phyloP scores from a whole-genome alignment of 2,329 filamentous ascomycete genomes.

The Pseudodiploospora longispora region DNA sequence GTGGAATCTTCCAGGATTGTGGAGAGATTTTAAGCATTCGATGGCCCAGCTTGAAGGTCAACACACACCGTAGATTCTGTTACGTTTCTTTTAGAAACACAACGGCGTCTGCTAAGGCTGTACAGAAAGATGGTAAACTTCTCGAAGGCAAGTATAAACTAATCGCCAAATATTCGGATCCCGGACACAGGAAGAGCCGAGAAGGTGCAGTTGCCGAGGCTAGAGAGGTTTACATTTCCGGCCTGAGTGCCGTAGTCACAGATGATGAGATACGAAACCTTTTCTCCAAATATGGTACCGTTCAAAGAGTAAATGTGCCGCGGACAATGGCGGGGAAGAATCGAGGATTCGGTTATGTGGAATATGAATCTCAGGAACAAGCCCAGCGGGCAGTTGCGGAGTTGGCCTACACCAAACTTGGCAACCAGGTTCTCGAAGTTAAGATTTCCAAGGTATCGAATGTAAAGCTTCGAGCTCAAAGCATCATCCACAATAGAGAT shows the following conservation, averaged over 20 bases:
- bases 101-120: conserved; percentile 62
- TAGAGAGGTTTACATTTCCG: conserved; percentile 73
- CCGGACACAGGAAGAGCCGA: conserved; percentile 66
- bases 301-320: conserved; percentile 66
- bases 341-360: conserved; percentile 73
- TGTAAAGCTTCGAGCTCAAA: conserved; percentile 47
- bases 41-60: conserved; percentile 85
- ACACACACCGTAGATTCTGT: conserved; percentile 85
- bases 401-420: conserved; percentile 64
- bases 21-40: conserved; percentile 80
- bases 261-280: conserved; percentile 63
- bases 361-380: conserved; percentile 63
- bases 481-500: conserved; percentile 21
- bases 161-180: conserved; percentile 76
- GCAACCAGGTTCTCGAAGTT: conserved; percentile 59
- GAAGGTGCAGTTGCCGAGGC: conserved; percentile 78
- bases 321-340: conserved; percentile 58
- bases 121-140: conserved; percentile 60
- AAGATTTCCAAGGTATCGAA: conserved; percentile 49
- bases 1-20: conserved; percentile 60
- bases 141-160: conserved; percentile 63
- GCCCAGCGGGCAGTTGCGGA: conserved; percentile 57
- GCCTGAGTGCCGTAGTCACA: conserved; percentile 52
- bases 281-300: conserved; percentile 67
- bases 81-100: conserved; percentile 80